These are phyloP conservation scores for Puya raimondii DNA, from an alignment of 176 grass and related monocot genomes.

Conservation along the genomic window DNA sequence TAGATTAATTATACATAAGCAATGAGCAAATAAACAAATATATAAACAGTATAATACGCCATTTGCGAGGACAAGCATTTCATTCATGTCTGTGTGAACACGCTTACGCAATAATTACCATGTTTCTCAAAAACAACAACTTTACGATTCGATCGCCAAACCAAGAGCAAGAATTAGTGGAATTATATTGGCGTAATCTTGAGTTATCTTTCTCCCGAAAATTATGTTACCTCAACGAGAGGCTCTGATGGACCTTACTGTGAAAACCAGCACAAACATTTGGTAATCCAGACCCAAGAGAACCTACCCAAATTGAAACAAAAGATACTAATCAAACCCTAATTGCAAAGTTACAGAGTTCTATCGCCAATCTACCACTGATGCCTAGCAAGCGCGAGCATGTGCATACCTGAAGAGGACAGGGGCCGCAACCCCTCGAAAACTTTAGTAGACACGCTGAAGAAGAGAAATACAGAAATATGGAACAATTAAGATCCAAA, in stretches of 20 bases:
- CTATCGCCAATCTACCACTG: neutral
- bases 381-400: neutral
- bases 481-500: constrained; percentile 6
- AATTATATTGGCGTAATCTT: neutral
- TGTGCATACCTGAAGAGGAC: constrained; percentile 17
- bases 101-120: no score
- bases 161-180: no score
- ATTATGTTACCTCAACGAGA: constrained; percentile 43
- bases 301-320: constrained; percentile 36
- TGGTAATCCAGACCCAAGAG: constrained; percentile 33
- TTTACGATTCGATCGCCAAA: no score
- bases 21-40: neutral
- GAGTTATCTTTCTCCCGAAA: neutral
- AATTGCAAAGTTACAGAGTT: constrained; percentile 18
- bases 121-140: no score
- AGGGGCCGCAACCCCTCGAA: constrained; percentile 54
- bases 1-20: no score
- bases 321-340: neutral
- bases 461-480: neutral
- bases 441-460: constrained; percentile 44
- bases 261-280: constrained; percentile 53
- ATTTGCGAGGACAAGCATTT: no score
- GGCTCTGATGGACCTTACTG: constrained; percentile 42
- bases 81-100: no score
- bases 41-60: neutral